Conservation (phyloP, 352 stramenopile genomes). For the Pythium coloratum region DNA sequence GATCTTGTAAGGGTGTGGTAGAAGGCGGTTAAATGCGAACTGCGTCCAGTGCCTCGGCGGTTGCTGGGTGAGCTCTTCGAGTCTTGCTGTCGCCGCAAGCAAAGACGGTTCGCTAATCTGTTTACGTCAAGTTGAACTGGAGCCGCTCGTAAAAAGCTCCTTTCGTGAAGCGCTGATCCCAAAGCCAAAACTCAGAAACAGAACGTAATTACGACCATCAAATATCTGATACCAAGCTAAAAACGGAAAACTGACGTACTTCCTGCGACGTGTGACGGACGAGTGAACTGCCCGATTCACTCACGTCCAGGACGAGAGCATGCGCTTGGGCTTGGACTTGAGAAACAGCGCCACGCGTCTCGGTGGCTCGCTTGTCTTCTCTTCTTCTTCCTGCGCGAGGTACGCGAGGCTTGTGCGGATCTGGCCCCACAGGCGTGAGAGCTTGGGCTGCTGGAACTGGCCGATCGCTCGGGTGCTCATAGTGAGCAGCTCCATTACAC, state of each 20-base stretch:
- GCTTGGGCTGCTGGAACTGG: background rate
- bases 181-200: background rate
- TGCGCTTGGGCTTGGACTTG: background rate
- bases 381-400: conserved; percentile 26
- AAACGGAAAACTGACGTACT: background rate
- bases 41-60: background rate
- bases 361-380: conserved; percentile 21
- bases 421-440: conserved; percentile 15
- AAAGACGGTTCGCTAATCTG: conserved; percentile 12
- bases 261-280: conserved; percentile 23
- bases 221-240: background rate
- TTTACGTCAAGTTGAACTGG: conserved; percentile 29
- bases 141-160: conserved; percentile 13
- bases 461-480: conserved; percentile 5
- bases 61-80: background rate
- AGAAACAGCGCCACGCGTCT: background rate
- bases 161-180: no score
- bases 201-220: background rate
- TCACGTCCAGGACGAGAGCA: background rate
- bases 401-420: conserved; percentile 21
- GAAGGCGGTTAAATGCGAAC: conserved; percentile 3
- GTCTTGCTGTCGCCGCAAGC: conserved; percentile 4
- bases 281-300: background rate
- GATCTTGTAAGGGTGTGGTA: background rate
- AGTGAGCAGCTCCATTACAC: conserved; percentile 6